Evolutionary conservation across 495 filamentous ascomycete genomes (phyloP), one percentile per base, ranked within the genome.

Genomic region (Margaritispora aquatica): DNA sequence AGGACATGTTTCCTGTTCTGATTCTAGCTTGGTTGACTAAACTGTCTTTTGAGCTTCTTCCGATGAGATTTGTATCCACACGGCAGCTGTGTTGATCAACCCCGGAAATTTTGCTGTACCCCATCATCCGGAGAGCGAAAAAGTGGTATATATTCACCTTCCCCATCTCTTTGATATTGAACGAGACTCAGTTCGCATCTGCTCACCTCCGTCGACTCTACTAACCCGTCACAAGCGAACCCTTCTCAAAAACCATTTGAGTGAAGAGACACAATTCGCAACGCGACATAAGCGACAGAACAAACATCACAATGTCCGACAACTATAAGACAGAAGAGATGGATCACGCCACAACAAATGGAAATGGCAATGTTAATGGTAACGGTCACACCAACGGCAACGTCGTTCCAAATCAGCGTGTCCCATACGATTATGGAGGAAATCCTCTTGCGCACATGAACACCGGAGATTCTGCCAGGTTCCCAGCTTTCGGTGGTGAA

Each of bases 401-500:
- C 44, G 58, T 65, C 26, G 7, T n/a, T 15, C 44, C 65, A 13
- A 44, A 60, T 26, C 63, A 69, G 29, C 70, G 48, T n/a, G 9
- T 15, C 24, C 60, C 66, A 8, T 74, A 77, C 67, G 73, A 77
- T 64, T 82, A 83, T 68, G 79, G 80, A 55, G 76, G 78, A 63
- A 88, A 88, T 66, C 90, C 90, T 26, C 81, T 93, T 60, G 83
- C 83, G 41, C 83, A 88, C 64, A 74, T 82, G 68, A 86, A 88
- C 75, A 79, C 84, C 49, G 73, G 72, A 59, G 80, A 84, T 57
- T 80, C 80, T 22, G 66, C 75, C 8, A 72, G 78, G 36, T 91
- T 80, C 56, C 88, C 87, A 24, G 88, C 93, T 72, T 97, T 95
- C 71, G 93, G 93, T 71, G 92, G 92, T 82, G 90, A 94, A 65